These are phyloP conservation scores for Pythium vanterpoolii DNA, from an alignment of 352 stramenopile species.

Conservation along the genomic window DNA sequence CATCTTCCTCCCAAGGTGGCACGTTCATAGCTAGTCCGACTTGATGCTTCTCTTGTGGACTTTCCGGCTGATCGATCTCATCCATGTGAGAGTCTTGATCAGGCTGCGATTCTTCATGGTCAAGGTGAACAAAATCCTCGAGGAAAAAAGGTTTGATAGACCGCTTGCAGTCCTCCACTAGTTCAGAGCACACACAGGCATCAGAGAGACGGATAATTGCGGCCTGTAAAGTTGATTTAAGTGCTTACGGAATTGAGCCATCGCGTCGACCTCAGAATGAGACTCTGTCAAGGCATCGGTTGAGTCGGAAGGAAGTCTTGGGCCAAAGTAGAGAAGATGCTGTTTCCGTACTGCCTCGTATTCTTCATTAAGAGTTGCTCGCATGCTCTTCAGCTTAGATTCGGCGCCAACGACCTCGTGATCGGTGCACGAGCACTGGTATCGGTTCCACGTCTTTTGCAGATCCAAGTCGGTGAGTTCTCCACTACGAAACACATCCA, in stretches of 20 bases:
- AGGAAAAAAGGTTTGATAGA: conserved; percentile 37
- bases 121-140: conserved; percentile 28
- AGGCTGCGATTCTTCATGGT: conserved; percentile 3
- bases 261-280: background rate
- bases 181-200: background rate
- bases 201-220: background rate
- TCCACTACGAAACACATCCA: conserved; percentile 7
- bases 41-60: background rate
- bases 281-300: background rate
- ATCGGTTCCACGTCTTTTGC: conserved; percentile 16
- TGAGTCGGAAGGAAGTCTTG: background rate
- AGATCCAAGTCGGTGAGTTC: conserved; percentile 14
- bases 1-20: background rate
- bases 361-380: conserved; percentile 1
- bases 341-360: conserved; percentile 7
- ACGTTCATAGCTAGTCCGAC: background rate
- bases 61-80: background rate
- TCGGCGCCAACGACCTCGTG: conserved; percentile 14
- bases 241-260: conserved; percentile 14
- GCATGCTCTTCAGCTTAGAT: conserved; percentile 6
- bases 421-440: background rate
- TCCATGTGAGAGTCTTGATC: background rate
- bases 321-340: conserved; percentile 7
- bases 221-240: background rate
- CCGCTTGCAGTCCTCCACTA: conserved; percentile 27